phyloP scores from a whole-genome alignment of 2,329 filamentous ascomycete species.

The Aspergillus piperis region DNA sequence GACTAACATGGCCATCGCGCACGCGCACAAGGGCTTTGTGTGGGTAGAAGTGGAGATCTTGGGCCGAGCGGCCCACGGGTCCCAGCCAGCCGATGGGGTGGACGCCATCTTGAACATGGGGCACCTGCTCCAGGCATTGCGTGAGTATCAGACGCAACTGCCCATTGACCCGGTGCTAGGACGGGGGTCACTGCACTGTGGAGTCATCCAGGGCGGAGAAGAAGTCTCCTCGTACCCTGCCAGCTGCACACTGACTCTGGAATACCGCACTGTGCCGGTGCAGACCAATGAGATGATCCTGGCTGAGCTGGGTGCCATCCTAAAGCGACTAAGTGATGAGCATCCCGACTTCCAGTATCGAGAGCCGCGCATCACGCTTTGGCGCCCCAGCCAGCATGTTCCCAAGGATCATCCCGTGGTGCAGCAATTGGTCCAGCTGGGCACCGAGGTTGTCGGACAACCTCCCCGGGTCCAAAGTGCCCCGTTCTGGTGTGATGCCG shows the following conservation, averaged over 20 bases:
- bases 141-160: constrained; percentile 44
- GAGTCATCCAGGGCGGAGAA: constrained; percentile 53
- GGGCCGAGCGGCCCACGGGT: constrained; percentile 40
- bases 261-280: constrained; percentile 51
- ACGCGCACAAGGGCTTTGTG: constrained; percentile 54
- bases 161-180: constrained; percentile 39
- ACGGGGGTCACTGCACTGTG: constrained; percentile 50
- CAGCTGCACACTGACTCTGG: constrained; percentile 51
- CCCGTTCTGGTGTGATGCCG: constrained; percentile 56
- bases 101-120: constrained; percentile 55
- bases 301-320: constrained; percentile 40
- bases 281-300: constrained; percentile 45
- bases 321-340: constrained; percentile 35
- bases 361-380: constrained; percentile 43
- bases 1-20: constrained; percentile 45
- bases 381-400: constrained; percentile 48
- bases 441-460: constrained; percentile 29
- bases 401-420: constrained; percentile 46
- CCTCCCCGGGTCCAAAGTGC: constrained; percentile 31
- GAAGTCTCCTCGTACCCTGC: constrained; percentile 56
- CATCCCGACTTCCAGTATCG: constrained; percentile 45
- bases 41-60: constrained; percentile 39
- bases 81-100: constrained; percentile 45
- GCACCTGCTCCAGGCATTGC: constrained; percentile 50
- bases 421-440: constrained; percentile 31